Base-by-base conservation (phyloP, 371 early-diverging fungal species). In the Mortierella sp. region DNA sequence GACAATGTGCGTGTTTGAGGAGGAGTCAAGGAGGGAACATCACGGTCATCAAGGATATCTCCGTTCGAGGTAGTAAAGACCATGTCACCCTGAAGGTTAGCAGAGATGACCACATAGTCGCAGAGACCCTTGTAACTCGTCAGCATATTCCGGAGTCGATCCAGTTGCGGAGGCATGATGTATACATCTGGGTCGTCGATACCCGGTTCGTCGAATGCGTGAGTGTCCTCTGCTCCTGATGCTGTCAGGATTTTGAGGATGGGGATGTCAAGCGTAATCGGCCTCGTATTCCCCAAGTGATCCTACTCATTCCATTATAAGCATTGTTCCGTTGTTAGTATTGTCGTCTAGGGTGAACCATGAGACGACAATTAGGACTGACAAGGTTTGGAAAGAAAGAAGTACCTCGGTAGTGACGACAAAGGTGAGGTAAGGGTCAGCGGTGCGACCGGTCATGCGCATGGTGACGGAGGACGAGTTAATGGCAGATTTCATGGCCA, bases 121-220 rank as follows among this genome's bases (percentile, higher is more conserved):
- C 82, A 74, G 3, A 82, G 29, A 18, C n/a, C 77, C 49, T 79
- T 86, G 73, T 86, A 86, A 41, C 82, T 86, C 10, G 80, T 18
- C 16, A 77, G 44, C 29, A 86, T 68, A 70, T 82, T 71, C 5
- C 75, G 74, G 16, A 86, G 82, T 43, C 71, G 77, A 14, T 86
- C 86, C 27, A 85, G 77, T 3, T 76, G 82, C 8, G 86, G 86
- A 24, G 82, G 68, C 86, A 86, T 86, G 77, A 86, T 86, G 48
- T 86, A 82, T 6, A 86, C 82, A 24, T 86, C 86, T 12, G 86
- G 86, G 3, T 68, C 48, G 16, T 82, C 82, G 4, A 86, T 75
- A 73, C 75, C 75, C 4, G 86, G 86, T 21, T 86, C 86, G 4
- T 79, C 79, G 43, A 86, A 86, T 8, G 82, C 80, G 2, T 79